phyloP scores from a whole-genome alignment of 177 flowering plant genomes.

The Vitis hybrid region DNA sequence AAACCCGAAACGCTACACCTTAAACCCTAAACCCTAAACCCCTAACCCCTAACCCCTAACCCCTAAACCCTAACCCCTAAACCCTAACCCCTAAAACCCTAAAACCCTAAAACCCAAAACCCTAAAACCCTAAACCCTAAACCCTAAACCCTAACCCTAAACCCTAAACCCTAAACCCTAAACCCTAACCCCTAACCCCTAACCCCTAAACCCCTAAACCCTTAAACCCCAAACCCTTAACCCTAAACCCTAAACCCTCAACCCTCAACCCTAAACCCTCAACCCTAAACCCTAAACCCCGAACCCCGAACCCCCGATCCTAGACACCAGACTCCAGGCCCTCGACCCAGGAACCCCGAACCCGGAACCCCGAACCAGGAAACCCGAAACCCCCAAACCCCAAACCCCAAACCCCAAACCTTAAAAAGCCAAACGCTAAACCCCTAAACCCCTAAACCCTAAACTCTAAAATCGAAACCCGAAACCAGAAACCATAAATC shows the following conservation, averaged over 20 bases:
- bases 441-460: no score
- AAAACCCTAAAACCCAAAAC: conserved; percentile 8
- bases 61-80: conserved; percentile 8
- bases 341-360: background rate
- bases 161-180: conserved; percentile 5
- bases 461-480: no score
- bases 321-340: no score
- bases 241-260: conserved; percentile 13
- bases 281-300: background rate
- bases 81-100: conserved; percentile 7
- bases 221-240: conserved; percentile 7
- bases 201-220: background rate
- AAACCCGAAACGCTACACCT: background rate
- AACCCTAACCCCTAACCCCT: conserved; percentile 17
- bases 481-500: background rate
- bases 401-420: conserved; percentile 14
- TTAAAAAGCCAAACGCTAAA: no score
- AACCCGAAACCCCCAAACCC: conserved; percentile 17
- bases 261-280: conserved; percentile 2
- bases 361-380: conserved; percentile 4
- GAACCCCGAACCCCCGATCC: conserved; percentile 3
- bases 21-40: background rate
- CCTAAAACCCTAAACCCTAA: conserved; percentile 12
- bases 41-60: background rate
- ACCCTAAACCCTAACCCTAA: conserved; percentile 6